Evolutionary conservation across 2,329 filamentous ascomycete genomes (phyloP).

Genomic region (Fusarium tanahbumbuense): DNA sequence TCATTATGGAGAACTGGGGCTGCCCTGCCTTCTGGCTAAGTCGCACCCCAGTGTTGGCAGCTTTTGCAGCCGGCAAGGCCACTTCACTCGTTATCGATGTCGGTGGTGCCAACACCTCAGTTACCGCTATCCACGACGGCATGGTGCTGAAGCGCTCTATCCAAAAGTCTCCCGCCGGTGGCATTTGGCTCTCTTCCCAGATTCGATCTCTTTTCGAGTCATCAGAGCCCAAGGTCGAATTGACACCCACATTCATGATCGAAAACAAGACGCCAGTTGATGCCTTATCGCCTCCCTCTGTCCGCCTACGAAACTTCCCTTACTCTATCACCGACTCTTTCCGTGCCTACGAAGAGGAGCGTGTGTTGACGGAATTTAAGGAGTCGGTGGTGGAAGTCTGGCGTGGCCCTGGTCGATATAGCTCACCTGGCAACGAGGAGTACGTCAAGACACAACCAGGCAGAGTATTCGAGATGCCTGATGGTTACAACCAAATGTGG

Average conservation of each 20-base stretch:
- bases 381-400: constrained; percentile 96
- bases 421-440: constrained; percentile 77
- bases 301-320: constrained; percentile 76
- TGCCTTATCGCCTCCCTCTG: constrained; percentile 82
- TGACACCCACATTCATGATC: constrained; percentile 89
- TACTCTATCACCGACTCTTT: constrained; percentile 75
- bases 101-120: constrained; percentile 86
- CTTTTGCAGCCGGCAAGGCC: constrained; percentile 92
- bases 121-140: constrained; percentile 93
- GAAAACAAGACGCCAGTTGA: constrained; percentile 90
- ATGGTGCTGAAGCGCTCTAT: constrained; percentile 93
- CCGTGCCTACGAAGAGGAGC: constrained; percentile 87
- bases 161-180: constrained; percentile 85
- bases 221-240: constrained; percentile 75
- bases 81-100: constrained; percentile 93
- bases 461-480: constrained; percentile 95
- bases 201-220: constrained; percentile 82
- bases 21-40: constrained; percentile 95
- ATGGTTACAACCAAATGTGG: constrained; percentile 96
- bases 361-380: constrained; percentile 94
- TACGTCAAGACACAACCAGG: constrained; percentile 77
- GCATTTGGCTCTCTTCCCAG: constrained; percentile 90
- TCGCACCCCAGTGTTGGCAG: constrained; percentile 87
- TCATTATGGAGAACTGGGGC: constrained; percentile 97
- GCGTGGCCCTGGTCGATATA: constrained; percentile 80